These are phyloP conservation scores for Ascochyta koolunga DNA, from an alignment of 2,329 filamentous ascomycete genomes.

Conservation along the genomic window DNA sequence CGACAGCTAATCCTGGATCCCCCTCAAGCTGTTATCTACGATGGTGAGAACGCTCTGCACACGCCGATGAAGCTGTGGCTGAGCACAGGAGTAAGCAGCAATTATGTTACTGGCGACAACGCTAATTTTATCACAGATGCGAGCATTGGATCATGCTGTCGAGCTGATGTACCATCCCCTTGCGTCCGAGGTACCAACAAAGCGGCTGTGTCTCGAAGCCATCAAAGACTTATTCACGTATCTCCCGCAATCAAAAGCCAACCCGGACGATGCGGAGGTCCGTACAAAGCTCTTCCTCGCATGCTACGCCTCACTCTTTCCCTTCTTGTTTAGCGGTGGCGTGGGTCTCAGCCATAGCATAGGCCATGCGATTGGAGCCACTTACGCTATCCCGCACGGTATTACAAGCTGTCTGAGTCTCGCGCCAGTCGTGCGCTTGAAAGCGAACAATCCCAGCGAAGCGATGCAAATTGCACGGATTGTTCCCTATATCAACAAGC, in stretches of 20 bases:
- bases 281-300: conserved; percentile 61
- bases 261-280: conserved; percentile 55
- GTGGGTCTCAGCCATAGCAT: conserved; percentile 58
- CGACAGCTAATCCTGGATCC: background rate
- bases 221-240: conserved; percentile 59
- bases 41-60: conserved; percentile 57
- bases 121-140: conserved; percentile 42
- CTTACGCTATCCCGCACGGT: conserved; percentile 63
- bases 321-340: conserved; percentile 57
- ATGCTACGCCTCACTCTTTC: conserved; percentile 57
- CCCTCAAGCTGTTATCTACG: conserved; percentile 57
- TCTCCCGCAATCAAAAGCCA: conserved; percentile 56
- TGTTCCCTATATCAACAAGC: conserved; percentile 53
- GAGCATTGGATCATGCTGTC: conserved; percentile 62
- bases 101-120: background rate
- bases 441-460: conserved; percentile 54
- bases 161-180: conserved; percentile 62
- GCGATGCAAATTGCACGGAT: conserved; percentile 57
- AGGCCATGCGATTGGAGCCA: conserved; percentile 61
- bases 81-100: conserved; percentile 52
- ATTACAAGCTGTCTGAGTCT: conserved; percentile 62
- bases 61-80: conserved; percentile 60
- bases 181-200: conserved; percentile 57
- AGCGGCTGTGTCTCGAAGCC: conserved; percentile 54
- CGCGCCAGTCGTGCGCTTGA: conserved; percentile 60